Conservation (phyloP, 108 stramenopile species). For the Stephanodiscus triporus region DNA sequence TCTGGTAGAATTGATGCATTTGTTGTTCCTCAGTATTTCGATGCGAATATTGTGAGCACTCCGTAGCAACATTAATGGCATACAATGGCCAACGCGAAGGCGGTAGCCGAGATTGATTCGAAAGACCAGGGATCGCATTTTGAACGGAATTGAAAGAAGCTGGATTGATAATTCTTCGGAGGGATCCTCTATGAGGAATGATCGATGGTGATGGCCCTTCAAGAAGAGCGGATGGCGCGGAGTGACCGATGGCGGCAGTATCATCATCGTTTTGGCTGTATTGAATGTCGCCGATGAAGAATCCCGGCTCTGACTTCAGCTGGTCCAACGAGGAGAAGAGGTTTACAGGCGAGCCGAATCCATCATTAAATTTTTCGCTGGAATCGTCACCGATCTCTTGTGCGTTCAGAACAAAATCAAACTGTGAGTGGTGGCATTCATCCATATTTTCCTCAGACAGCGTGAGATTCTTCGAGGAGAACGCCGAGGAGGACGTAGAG, state of each 20-base stretch:
- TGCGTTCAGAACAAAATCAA: slow-evolving; percentile 10
- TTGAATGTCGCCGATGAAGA: background rate
- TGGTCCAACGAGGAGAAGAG: background rate
- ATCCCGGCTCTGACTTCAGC: background rate
- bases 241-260: background rate
- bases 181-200: slow-evolving; percentile 27
- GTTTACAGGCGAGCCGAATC: background rate
- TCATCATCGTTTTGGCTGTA: background rate
- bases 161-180: slow-evolving; percentile 22
- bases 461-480: background rate
- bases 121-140: background rate
- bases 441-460: background rate
- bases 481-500: background rate
- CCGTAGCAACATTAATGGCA: slow-evolving; percentile 25
- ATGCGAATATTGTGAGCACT: background rate
- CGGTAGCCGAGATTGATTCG: slow-evolving; percentile 8
- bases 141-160: slow-evolving; percentile 3
- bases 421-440: slow-evolving; percentile 15
- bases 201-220: background rate
- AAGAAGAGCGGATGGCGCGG: background rate
- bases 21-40: background rate
- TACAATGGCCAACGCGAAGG: slow-evolving; percentile 35
- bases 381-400: background rate
- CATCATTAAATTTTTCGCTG: background rate
- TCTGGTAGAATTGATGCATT: slow-evolving; percentile 42